Conservation (phyloP, 768 basidiomycete genomes). For the Auricularia sp. region DNA sequence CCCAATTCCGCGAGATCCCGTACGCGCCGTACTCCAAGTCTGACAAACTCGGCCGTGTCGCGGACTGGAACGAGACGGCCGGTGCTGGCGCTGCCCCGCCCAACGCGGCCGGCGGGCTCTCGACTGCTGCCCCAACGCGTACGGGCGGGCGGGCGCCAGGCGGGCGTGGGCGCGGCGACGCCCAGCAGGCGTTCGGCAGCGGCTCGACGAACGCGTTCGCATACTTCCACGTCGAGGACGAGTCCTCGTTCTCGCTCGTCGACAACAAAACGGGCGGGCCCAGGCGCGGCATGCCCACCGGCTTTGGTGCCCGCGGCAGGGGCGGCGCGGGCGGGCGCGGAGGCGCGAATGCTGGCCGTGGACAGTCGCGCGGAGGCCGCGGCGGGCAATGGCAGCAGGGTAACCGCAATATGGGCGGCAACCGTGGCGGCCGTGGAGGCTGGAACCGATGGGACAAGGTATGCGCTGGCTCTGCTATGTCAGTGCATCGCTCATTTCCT, state of each 20-base stretch:
- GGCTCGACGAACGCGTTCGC: constrained; percentile 86
- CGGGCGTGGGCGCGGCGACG: constrained; percentile 38
- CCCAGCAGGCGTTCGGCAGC: constrained; percentile 81
- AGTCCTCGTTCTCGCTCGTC: constrained; percentile 92
- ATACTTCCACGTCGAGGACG: constrained; percentile 97
- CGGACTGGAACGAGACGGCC: constrained; percentile 82
- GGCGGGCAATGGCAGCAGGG: constrained; percentile 6
- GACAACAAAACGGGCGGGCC: constrained; percentile 71
- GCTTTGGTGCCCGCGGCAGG: constrained; percentile 35
- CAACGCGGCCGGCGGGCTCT: constrained; percentile 10
- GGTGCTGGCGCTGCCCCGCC: constrained; percentile 32
- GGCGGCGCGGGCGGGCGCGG: constrained; percentile 33
- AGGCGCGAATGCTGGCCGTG: constrained; percentile 28
- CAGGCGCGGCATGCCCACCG: constrained; percentile 53
- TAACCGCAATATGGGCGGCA: not conserved
- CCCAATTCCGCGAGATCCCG: constrained; percentile 94
- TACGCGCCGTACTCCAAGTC: constrained; percentile 98
- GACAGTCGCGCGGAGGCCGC: constrained; percentile 24
- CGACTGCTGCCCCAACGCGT: constrained; percentile 10
- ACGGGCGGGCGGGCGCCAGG: constrained; percentile 30
- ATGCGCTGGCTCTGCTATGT: constrained; percentile 44
- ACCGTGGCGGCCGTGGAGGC: constrained; percentile 13
- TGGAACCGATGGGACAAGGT: constrained; percentile 25
- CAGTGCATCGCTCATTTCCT: constrained; percentile 87
- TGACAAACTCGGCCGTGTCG: constrained; percentile 94